These are phyloP conservation scores for Eucalyptus marginata DNA, from an alignment of 345 rosid species.

Conservation along the genomic window DNA sequence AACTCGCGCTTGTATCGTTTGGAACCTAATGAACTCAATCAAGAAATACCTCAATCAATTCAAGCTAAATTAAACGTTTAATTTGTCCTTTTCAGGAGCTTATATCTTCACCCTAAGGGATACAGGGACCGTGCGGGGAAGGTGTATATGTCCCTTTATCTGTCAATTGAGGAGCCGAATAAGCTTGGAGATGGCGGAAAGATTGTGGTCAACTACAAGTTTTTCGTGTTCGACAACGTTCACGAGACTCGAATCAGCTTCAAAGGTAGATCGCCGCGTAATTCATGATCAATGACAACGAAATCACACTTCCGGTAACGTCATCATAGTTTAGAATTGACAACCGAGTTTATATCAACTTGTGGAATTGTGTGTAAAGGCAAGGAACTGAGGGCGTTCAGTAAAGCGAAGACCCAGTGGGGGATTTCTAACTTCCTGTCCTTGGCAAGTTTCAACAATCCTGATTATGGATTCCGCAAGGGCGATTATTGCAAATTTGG, in stretches of 20 bases:
- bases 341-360: too few relatives aligned
- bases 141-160: background rate
- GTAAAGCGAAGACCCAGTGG: background rate
- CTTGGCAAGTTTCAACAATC: background rate
- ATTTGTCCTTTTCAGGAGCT: background rate
- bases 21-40: too few relatives aligned
- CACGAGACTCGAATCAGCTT: background rate
- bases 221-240: background rate
- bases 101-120: background rate
- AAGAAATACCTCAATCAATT: too few relatives aligned
- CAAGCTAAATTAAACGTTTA: too few relatives aligned
- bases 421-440: background rate
- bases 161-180: background rate
- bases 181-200: background rate
- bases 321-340: too few relatives aligned
- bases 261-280: background rate
- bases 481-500: background rate
- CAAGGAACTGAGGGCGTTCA: too few relatives aligned
- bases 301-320: too few relatives aligned
- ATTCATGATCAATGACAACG: too few relatives aligned
- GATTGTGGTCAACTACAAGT: background rate
- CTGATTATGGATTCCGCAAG: background rate
- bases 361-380: background rate
- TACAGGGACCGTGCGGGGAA: background rate
- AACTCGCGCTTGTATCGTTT: too few relatives aligned